Conservation (phyloP, 78 protist species). For the Polysphondylium violaceum region DNA sequence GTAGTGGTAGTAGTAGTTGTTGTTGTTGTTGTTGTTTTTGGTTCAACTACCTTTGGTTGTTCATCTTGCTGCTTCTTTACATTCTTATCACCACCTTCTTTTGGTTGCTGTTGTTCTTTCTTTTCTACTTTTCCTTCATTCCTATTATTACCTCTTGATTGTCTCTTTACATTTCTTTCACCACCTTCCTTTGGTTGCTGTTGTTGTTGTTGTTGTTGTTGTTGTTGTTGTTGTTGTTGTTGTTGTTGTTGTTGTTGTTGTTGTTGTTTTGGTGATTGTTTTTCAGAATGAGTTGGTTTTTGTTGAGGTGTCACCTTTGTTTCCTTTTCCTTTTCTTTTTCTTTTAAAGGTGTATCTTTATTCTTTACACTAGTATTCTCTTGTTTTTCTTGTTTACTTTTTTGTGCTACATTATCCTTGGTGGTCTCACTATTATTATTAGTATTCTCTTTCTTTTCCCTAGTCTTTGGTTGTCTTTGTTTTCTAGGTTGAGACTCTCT, state of each 20-base stretch:
- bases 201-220: not conserved
- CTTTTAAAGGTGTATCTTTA: not conserved
- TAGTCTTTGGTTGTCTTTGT: too few species aligned
- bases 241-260: conserved; percentile 2
- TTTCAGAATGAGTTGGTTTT: not conserved
- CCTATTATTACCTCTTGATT: not conserved
- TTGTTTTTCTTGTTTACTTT: not conserved
- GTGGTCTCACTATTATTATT: not conserved
- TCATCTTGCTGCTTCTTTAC: not conserved
- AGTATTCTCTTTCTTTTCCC: not conserved
- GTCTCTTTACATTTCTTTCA: not conserved
- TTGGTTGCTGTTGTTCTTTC: not conserved
- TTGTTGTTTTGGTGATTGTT: not conserved
- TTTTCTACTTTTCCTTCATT: not conserved
- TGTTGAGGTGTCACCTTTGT: not conserved
- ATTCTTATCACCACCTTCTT: not conserved
- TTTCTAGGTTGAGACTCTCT: not conserved
- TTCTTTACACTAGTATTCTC: not conserved
- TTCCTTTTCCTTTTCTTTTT: not conserved
- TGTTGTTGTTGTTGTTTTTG: not conserved
- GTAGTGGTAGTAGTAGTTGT: not conserved
- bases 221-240: not conserved
- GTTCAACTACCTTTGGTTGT: not conserved
- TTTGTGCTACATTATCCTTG: not conserved
- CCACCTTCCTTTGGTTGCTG: not conserved